Base-by-base conservation (phyloP, 345 rosid genomes). In the Brassica rapa region DNA sequence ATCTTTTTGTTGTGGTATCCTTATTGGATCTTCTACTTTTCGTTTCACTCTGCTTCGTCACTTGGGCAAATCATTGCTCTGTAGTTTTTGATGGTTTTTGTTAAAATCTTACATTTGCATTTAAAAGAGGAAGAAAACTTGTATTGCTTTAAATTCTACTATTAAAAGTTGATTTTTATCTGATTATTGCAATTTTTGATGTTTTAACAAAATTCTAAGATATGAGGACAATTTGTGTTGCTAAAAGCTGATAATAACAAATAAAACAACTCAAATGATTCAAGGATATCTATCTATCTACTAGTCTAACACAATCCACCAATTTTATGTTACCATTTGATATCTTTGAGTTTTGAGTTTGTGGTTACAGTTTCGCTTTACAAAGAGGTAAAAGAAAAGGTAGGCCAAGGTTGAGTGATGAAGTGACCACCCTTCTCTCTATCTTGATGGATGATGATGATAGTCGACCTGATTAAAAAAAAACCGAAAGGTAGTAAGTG, bases 341-440 rank as follows among this genome's bases (percentile, higher is more conserved):
- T 46, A 43, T 6, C 59, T 5, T 6, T 23, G 56, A 19, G n/a
- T n/a, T 51, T 53, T 53, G 24, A 53, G 60, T 53, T 53, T 53
- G 60, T 53, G 11, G 24, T 69, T 69, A 68, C 35, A 62, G n/a
- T 67, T 51, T 51, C 56, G 56, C 8, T 51, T 33, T 51, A 68
- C 23, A 14, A 6, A 33, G 29, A 59, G 63, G 30, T 61, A 71
- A 46, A 29, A 21, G 0, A 24, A 4, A 59, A 30, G n/a, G 71
- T 67, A 74, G 74, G 74, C 51, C 68, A 74, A 73, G 29, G 16
- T 80, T 74, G 79, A 74, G 76, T 80, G 72, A 70, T 51, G 82
- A 86, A 83, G 88, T 82, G 88, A 84, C 79, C 87, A 70, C 84
- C 65, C 84, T 70, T 71, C 77, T 81, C 73, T 79, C 15, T 74